Base-by-base conservation (phyloP, 139 green algal species). In the Haematococcus lacustris region DNA sequence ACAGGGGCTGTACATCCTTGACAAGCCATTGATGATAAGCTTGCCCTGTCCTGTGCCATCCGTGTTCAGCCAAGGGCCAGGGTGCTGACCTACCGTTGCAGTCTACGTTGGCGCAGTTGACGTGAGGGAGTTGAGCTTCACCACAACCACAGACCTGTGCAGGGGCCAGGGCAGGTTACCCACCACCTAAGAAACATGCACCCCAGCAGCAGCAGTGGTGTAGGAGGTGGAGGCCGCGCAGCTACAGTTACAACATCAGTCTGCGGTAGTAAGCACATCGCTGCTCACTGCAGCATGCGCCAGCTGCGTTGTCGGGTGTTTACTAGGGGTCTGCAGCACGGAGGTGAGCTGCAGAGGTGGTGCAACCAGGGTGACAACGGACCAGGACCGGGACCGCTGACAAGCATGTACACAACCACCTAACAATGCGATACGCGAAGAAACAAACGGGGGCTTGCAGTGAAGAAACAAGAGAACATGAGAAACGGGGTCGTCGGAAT, bases 71-170 rank as follows among this genome's bases (percentile, higher is more conserved):
- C n/a, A n/a, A n/a, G n/a, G n/a, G n/a, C n/a, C n/a, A n/a, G n/a
- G n/a, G n/a, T n/a, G n/a, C n/a, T n/a, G n/a, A n/a, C n/a, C n/a
- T n/a, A n/a, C n/a, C n/a, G n/a, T 97, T 97, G 87, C 89, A 94
- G 77, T 92, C 85, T 0, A 96, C 83, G 80, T 97, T 97, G 53
- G 92, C 89, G 74, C 93, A 98, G 82, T 98, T 98, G 62, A 92
- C 65, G 79, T 97, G 93, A 0, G 92, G 93, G 73, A 97, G 86
- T 59, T 85, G 65, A 32, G 90, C 86, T 4, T 73, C 68, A 2
- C 68, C 41, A 0, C 51, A 78, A 38, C 86, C 84, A 74, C 93
- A 97, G 53, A 91, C 2, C 32, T 57, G 21, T 21, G 47, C 21
- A 28, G 21, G 21, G 47, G 47, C 21, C 21, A 21, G 47, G 47